Conservation (phyloP, 139 green algal species). For the Auxenochlorella protothecoides region DNA sequence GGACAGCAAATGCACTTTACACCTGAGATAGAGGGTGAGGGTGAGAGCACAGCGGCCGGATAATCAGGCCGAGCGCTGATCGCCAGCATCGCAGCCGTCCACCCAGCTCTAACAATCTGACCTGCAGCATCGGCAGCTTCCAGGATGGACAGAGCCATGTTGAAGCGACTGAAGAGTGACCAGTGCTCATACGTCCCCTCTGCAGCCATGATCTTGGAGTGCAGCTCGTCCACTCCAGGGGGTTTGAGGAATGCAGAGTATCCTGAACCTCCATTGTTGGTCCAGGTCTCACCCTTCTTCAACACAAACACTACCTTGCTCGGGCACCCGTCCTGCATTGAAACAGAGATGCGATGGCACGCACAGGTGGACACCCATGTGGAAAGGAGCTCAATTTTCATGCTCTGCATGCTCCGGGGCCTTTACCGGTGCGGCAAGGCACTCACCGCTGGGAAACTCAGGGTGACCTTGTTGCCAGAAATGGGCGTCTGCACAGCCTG, state of each 20-base stretch:
- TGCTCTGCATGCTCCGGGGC: neutral
- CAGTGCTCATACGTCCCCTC: conserved; percentile 49
- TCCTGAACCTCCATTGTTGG: conserved; percentile 43
- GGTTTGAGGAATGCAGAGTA: conserved; percentile 51
- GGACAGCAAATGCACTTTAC: neutral
- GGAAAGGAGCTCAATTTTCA: neutral
- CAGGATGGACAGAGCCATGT: conserved; percentile 53
- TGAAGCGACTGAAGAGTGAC: conserved; percentile 63
- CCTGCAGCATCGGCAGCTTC: conserved; percentile 48
- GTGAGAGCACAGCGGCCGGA: neutral
- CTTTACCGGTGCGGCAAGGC: neutral
- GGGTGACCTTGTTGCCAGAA: conserved; percentile 17
- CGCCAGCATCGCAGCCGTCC: neutral
- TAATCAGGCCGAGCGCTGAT: too few relatives aligned
- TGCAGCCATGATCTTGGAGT: conserved; percentile 29
- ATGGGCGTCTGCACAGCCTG: conserved; percentile 56
- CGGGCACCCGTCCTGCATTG: neutral
- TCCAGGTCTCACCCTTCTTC: conserved; percentile 50
- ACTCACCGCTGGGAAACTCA: conserved; percentile 31
- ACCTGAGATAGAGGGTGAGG: too few relatives aligned
- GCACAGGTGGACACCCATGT: neutral
- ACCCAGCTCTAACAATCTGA: conserved; percentile 5
- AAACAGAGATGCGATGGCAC: neutral
- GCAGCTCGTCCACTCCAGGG: conserved; percentile 21
- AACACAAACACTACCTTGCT: conserved; percentile 58